Base-by-base conservation (phyloP, 257 asterid species). In the Nicotiana obtusifolia region DNA sequence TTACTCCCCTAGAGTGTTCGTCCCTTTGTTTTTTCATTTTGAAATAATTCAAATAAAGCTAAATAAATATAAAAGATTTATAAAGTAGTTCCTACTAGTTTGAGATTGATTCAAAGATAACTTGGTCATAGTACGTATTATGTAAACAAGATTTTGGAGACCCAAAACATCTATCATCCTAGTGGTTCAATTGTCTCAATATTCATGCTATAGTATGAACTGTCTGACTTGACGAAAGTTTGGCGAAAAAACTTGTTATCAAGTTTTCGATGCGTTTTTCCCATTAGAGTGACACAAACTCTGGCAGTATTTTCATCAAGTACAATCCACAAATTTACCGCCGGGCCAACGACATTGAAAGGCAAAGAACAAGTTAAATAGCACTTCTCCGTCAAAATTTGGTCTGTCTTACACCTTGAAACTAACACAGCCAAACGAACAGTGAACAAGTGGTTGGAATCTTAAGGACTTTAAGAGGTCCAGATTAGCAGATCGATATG, bases 381-480 rank as follows among this genome's bases (percentile, higher is more conserved):
- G n/a, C n/a, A 69, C 77, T 35, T 69, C 6, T 37, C 54, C 53
- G 37, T 69, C 33, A 69, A 10, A n/a, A 37, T 41, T 69, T 56
- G 28, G 28, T 26, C 28, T 26, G 28, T 26, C 2, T 30, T 30
- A 2, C 24, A 57, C 62, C 60, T 54, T 54, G 28, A 17, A 68
- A 14, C 19, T 41, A 68, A 69, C 59, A 69, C 28, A 41, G 33
- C 35, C 78, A 69, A 69, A 69, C 11, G 10, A 73, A 73, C 2
- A 47, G 16, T 24, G 41, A 73, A 24, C 41, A 73, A 73, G 79
- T 73, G 79, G 61, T 47, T 47, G 79, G 79, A 73, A 73, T 47
- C 41, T 73, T 47, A 2, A 8, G 8, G 6, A 14, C 35, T 20
- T 41, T 41, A 41, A 9, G 49, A 41, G 20, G 78, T 69, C 78